Evolutionary conservation across 2,329 filamentous ascomycete species (phyloP).

Genomic region (Blastomyces silverae): DNA sequence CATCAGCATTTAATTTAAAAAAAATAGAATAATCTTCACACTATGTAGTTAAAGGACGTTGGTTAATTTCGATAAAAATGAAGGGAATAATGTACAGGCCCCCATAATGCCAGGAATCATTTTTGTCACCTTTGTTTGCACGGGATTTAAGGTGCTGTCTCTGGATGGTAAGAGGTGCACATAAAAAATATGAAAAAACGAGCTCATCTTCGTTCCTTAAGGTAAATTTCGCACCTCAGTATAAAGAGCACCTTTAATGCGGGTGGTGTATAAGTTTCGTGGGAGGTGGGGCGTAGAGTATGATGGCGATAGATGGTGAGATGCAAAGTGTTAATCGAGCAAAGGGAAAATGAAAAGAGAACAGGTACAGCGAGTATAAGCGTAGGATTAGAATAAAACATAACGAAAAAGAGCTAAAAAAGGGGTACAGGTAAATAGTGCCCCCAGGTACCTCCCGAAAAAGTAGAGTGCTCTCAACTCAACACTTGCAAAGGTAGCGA

Average conservation of each 20-base stretch:
- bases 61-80: slow-evolving; percentile 11
- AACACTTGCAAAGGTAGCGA: slow-evolving; percentile 4
- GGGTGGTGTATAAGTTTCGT: neutral
- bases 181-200: slow-evolving; percentile 1
- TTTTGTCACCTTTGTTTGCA: slow-evolving; percentile 8
- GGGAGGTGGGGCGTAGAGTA: neutral
- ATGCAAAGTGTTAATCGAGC: slow-evolving; percentile 5
- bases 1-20: neutral
- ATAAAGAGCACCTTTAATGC: slow-evolving; percentile 1
- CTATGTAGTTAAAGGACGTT: neutral
- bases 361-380: neutral
- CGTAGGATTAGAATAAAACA: slow-evolving; percentile 3
- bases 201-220: neutral
- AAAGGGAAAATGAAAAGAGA: neutral
- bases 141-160: neutral
- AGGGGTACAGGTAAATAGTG: slow-evolving; percentile 1
- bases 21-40: neutral
- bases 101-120: slow-evolving; percentile 9
- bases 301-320: neutral
- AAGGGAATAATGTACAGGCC: slow-evolving; percentile 12
- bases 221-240: slow-evolving; percentile 1
- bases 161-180: slow-evolving; percentile 11
- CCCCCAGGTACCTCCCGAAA: slow-evolving; percentile 13
- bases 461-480: slow-evolving; percentile 4
- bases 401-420: slow-evolving; percentile 1